Conservation (phyloP, 2,329 filamentous ascomycete species). For the Cyphellophora europaea region DNA sequence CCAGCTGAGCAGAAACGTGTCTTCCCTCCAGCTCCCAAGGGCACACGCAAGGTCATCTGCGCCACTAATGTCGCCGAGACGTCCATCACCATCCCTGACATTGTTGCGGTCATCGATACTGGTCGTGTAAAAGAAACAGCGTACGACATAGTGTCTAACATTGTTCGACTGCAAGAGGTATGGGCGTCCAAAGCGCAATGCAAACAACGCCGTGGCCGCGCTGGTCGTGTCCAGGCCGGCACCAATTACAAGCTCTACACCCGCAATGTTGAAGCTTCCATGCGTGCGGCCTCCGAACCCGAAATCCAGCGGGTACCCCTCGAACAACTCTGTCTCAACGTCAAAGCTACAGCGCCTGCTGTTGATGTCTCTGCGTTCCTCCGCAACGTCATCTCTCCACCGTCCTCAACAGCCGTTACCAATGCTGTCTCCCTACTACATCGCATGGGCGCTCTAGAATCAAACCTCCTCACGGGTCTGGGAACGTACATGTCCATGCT, state of each 20-base stretch:
- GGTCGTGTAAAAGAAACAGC: constrained; percentile 95
- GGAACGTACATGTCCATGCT: constrained; percentile 92
- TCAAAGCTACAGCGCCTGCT: constrained; percentile 74
- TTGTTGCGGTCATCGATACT: constrained; percentile 90
- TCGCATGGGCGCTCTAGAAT: constrained; percentile 71
- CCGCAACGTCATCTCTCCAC: constrained; percentile 77
- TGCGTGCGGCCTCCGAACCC: constrained; percentile 81
- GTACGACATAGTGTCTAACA: constrained; percentile 84
- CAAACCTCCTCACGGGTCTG: constrained; percentile 71
- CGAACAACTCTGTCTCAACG: constrained; percentile 88
- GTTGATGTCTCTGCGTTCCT: constrained; percentile 78
- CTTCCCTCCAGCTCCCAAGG: constrained; percentile 64
- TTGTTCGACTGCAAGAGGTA: constrained; percentile 86
- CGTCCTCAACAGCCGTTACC: constrained; percentile 74
- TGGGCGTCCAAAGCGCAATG: constrained; percentile 93
- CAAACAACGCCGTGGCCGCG: constrained; percentile 86
- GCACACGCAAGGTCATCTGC: constrained; percentile 84
- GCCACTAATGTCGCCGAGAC: constrained; percentile 97
- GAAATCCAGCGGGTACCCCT: constrained; percentile 89
- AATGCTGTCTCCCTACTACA: constrained; percentile 70
- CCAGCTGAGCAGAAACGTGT: constrained; percentile 81
- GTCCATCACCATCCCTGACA: constrained; percentile 96
- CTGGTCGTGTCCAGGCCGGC: constrained; percentile 83
- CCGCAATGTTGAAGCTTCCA: constrained; percentile 68
- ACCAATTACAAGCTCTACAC: constrained; percentile 96